Conservation (phyloP, 2,329 filamentous ascomycete species). For the Stachybotrys elegans region DNA sequence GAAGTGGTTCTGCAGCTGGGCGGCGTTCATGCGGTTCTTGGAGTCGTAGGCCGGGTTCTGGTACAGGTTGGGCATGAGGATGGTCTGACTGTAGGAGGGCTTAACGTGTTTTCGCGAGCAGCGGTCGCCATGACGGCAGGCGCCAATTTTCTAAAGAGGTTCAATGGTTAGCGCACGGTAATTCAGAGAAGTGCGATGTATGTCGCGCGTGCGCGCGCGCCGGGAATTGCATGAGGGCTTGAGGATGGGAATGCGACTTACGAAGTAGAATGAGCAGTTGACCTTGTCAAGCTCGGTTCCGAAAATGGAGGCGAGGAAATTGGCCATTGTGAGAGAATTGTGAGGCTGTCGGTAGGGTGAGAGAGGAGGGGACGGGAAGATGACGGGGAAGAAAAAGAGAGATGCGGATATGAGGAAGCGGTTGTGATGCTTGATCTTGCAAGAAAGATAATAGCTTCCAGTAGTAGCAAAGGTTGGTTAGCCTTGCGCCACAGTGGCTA, state of each 20-base stretch:
- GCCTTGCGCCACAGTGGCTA: slow-evolving; percentile 21
- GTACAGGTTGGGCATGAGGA: slow-evolving; percentile 97
- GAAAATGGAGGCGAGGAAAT: slow-evolving; percentile 99
- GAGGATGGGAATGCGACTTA: slow-evolving; percentile 18
- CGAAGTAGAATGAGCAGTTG: slow-evolving; percentile 95
- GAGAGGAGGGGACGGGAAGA: too few species aligned
- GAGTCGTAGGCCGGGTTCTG: slow-evolving; percentile 97
- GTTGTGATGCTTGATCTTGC: too few species aligned
- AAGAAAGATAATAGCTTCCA: too few species aligned
- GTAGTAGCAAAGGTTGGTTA: too few species aligned
- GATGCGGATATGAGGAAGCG: too few species aligned
- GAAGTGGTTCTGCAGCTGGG: slow-evolving; percentile 97
- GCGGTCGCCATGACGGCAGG: slow-evolving; percentile 95
- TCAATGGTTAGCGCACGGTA: slow-evolving; percentile 2
- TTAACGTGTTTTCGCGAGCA: slow-evolving; percentile 99
- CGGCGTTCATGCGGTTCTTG: slow-evolving; percentile 93
- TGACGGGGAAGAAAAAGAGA: too few species aligned
- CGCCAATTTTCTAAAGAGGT: slow-evolving; percentile 83
- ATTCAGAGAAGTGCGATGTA: background rate
- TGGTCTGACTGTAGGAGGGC: slow-evolving; percentile 94
- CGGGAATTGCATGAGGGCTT: background rate
- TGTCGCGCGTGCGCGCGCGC: background rate
- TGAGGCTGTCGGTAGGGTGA: too few species aligned
- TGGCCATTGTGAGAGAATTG: slow-evolving; percentile 89
- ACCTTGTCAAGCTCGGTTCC: slow-evolving; percentile 99